phyloP scores from a whole-genome alignment of 129 eudicot genomes.

The Flaveria ramosissima region DNA sequence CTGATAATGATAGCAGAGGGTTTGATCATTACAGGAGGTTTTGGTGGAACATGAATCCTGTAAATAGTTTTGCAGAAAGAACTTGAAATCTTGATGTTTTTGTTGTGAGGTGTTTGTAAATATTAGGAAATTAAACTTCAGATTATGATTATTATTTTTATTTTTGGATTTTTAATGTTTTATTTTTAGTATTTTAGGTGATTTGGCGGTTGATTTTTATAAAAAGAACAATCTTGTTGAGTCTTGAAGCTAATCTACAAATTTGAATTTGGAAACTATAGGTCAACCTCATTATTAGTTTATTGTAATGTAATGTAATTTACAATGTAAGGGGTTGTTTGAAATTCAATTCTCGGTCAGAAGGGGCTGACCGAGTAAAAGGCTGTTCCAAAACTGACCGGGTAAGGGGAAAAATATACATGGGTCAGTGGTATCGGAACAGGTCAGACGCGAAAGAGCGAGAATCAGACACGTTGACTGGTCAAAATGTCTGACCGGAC shows the following conservation, averaged over 20 bases:
- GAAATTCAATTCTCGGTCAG: too few relatives aligned
- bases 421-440: too few relatives aligned
- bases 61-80: slow-evolving; percentile 58
- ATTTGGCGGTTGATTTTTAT: neutral
- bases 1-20: slow-evolving; percentile 60
- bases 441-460: too few relatives aligned
- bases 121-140: neutral
- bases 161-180: neutral
- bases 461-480: too few relatives aligned
- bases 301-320: neutral
- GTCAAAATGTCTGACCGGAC: too few relatives aligned
- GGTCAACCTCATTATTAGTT: neutral
- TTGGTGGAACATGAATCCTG: slow-evolving; percentile 64
- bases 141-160: neutral
- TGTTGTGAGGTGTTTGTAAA: neutral
- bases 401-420: too few relatives aligned
- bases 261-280: neutral
- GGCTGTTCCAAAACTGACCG: too few relatives aligned
- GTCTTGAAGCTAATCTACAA: neutral
- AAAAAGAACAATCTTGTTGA: neutral
- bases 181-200: neutral
- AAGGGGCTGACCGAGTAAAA: too few relatives aligned
- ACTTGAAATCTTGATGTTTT: slow-evolving; percentile 41
- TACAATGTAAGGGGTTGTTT: too few relatives aligned
- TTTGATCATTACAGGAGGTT: slow-evolving; percentile 39